A percentile compares a stretch with the other conserved stretches of the same genome.
Evolutionary conservation across 2,329 filamentous ascomycete genomes (phyloP).

Genomic region (Pyrenophora graminea): DNA sequence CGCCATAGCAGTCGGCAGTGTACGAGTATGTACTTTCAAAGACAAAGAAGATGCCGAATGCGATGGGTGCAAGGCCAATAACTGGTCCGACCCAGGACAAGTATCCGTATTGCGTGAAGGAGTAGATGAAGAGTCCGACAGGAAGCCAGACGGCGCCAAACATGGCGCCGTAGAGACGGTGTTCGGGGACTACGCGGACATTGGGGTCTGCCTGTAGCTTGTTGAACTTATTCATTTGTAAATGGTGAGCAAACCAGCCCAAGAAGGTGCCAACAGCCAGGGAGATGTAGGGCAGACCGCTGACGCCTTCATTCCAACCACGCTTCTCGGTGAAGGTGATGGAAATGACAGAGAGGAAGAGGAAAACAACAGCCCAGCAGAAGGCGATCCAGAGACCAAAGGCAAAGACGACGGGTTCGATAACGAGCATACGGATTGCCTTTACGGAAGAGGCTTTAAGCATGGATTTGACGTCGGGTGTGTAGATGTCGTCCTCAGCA

Average conservation of each 20-base stretch:
- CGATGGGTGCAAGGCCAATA: constrained; percentile 56
- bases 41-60: constrained; percentile 60
- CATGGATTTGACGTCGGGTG: constrained; percentile 53
- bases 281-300: constrained; percentile 58
- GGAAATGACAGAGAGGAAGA: constrained; percentile 52
- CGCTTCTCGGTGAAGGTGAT: constrained; percentile 55
- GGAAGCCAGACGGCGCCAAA: constrained; percentile 40
- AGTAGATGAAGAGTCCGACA: constrained; percentile 52
- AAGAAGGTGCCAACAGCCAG: constrained; percentile 56
- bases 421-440: constrained; percentile 55
- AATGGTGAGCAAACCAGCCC: constrained; percentile 55
- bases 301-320: constrained; percentile 57
- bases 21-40: constrained; percentile 55
- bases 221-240: constrained; percentile 58
- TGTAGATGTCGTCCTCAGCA: constrained; percentile 57
- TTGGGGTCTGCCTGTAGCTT: constrained; percentile 45
- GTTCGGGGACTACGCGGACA: constrained; percentile 43
- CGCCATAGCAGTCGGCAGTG: constrained; percentile 59
- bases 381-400: constrained; percentile 59
- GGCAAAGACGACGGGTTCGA: constrained; percentile 56
- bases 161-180: constrained; percentile 39
- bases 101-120: constrained; percentile 57
- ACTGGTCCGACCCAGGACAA: constrained; percentile 56
- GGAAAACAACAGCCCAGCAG: constrained; percentile 59
- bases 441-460: constrained; percentile 57